Conservation (phyloP, 2,329 filamentous ascomycete genomes). For the Fusarium sp. region DNA sequence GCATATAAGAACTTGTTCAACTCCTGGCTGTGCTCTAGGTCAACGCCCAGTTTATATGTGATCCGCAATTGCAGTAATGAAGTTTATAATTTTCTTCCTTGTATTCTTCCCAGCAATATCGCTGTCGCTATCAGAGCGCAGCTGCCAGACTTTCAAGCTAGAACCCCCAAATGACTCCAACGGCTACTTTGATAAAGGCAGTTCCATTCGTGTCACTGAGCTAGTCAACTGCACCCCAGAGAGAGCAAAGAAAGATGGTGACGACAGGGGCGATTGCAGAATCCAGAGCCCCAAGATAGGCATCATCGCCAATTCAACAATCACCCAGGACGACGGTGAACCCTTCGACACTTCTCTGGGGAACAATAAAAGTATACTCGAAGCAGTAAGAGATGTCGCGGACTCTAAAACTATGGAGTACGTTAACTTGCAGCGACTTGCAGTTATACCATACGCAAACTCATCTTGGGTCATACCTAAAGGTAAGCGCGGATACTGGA, state of each 20-base stretch:
- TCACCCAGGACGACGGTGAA: accelerated
- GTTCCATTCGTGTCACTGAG: background rate
- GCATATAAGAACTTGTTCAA: background rate
- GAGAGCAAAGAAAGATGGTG: background rate
- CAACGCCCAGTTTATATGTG: too few relatives aligned
- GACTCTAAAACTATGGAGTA: background rate
- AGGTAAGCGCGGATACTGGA: background rate
- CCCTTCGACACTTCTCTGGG: background rate
- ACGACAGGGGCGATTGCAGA: background rate
- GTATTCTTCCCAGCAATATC: background rate
- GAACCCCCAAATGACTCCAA: background rate
- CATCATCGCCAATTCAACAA: background rate
- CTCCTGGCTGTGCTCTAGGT: too few relatives aligned
- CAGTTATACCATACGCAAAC: background rate
- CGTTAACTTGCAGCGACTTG: background rate
- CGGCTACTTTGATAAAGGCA: background rate
- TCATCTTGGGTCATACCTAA: background rate
- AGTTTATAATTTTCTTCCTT: background rate
- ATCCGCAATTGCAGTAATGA: accelerated
- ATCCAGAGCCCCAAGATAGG: background rate
- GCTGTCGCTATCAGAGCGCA: background rate
- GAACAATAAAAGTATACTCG: accelerated
- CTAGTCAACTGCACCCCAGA: background rate
- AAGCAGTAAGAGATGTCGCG: background rate
- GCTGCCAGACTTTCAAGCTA: background rate